phyloP scores from a whole-genome alignment of 2,329 filamentous ascomycete species.

The Alternaria sp. region DNA sequence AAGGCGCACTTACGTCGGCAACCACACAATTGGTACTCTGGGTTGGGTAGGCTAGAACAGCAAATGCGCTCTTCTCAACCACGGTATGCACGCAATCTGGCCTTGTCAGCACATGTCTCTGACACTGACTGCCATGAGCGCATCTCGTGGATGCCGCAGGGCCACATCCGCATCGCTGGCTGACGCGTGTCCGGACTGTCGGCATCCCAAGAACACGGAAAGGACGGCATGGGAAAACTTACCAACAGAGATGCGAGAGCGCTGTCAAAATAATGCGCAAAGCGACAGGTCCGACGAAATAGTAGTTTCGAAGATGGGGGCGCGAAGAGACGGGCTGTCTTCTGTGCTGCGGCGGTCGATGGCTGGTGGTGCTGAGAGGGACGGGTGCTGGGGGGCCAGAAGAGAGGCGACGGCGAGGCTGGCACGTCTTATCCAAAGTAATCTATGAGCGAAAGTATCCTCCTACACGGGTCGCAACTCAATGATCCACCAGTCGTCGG shows the following conservation, averaged over 20 bases:
- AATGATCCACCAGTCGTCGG: background rate
- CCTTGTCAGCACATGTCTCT: constrained; percentile 16
- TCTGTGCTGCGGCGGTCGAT: constrained; percentile 1
- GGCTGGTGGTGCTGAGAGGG: background rate
- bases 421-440: background rate
- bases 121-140: constrained; percentile 10
- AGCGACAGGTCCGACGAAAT: background rate
- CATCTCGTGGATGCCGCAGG: constrained; percentile 22
- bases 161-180: constrained; percentile 21
- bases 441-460: background rate
- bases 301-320: background rate
- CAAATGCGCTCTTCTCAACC: constrained; percentile 20
- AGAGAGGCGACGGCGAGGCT: constrained; percentile 7
- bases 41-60: constrained; percentile 13
- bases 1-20: constrained; percentile 23
- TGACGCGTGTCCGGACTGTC: constrained; percentile 18
- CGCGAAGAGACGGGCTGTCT: background rate
- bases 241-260: constrained; percentile 12
- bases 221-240: constrained; percentile 15
- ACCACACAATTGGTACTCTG: constrained; percentile 5
- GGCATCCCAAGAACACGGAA: constrained; percentile 19
- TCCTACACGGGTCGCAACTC: background rate
- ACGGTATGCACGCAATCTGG: constrained; percentile 24
- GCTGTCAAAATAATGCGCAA: background rate
- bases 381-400: constrained; percentile 7